phyloP scores from a whole-genome alignment of 306 rosid genomes.

The Quillaja saponaria region DNA sequence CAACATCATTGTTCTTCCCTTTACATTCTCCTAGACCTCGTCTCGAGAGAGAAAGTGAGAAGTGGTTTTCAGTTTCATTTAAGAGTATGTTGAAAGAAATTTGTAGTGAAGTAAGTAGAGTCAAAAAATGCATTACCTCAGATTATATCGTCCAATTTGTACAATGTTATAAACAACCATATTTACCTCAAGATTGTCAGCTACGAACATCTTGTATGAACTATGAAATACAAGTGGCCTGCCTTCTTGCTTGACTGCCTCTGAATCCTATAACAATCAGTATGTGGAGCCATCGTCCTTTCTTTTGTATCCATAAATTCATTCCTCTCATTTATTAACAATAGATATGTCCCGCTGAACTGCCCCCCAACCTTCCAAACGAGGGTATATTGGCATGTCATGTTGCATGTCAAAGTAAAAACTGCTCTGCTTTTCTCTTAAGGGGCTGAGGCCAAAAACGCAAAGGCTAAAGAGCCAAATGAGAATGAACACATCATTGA shows the following conservation, averaged over 20 bases:
- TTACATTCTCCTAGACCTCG: too few relatives aligned
- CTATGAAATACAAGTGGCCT: conserved; percentile 58
- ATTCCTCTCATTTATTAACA: conserved; percentile 43
- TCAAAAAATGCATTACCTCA: conserved; percentile 36
- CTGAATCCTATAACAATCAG: conserved; percentile 32
- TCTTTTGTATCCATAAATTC: conserved; percentile 34
- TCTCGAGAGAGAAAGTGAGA: too few relatives aligned
- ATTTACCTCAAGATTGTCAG: conserved; percentile 58
- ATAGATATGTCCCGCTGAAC: conserved; percentile 33
- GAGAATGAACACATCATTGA: conserved; percentile 36
- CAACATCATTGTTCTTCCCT: too few relatives aligned
- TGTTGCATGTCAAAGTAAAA: conserved; percentile 19
- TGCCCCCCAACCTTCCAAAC: conserved; percentile 34
- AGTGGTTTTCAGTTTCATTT: too few relatives aligned
- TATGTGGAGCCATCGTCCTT: conserved; percentile 35
- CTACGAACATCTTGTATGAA: conserved; percentile 51
- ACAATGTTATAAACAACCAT: conserved; percentile 46
- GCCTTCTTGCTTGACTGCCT: conserved; percentile 33
- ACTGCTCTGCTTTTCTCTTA: conserved; percentile 34
- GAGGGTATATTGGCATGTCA: conserved; percentile 17
- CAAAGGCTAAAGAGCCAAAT: conserved; percentile 35
- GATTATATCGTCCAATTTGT: conserved; percentile 51
- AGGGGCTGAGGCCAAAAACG: conserved; percentile 33
- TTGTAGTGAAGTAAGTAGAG: too few relatives aligned
- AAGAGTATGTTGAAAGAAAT: too few relatives aligned